These are phyloP conservation scores for Nicotiana undulata DNA, from an alignment of 257 asterid species.

Conservation along the genomic window DNA sequence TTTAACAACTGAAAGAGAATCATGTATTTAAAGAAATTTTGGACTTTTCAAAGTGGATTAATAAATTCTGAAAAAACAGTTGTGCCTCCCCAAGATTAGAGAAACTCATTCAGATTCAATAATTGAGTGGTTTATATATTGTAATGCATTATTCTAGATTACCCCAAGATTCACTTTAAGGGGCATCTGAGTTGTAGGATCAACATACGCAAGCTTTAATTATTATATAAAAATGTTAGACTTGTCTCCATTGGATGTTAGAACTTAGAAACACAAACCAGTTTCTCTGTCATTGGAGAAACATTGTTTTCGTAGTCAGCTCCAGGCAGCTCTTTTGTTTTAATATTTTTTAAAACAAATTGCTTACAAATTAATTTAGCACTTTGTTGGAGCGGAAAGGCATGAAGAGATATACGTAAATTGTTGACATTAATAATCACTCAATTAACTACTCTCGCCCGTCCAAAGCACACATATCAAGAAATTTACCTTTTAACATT, in stretches of 20 bases:
- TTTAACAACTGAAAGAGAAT: not conserved
- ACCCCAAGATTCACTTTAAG: constrained; percentile 77
- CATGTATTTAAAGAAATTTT: not conserved
- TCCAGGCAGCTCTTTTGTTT: too few relatives aligned
- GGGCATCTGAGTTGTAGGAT: constrained; percentile 45
- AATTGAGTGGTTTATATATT: constrained; percentile 14
- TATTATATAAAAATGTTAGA: not conserved
- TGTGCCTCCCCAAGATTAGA: constrained; percentile 32
- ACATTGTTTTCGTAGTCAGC: too few relatives aligned
- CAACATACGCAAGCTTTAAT: not conserved
- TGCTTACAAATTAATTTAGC: too few relatives aligned
- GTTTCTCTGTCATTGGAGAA: too few relatives aligned
- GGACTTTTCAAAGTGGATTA: not conserved
- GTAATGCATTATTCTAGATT: constrained; percentile 20
- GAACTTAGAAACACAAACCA: not conserved
- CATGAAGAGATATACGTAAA: too few relatives aligned
- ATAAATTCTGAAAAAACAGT: not conserved
- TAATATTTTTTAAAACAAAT: too few relatives aligned
- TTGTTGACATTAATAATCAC: too few relatives aligned
- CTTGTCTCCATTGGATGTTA: not conserved
- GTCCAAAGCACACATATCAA: too few relatives aligned
- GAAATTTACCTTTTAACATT: too few relatives aligned
- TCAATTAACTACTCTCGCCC: too few relatives aligned
- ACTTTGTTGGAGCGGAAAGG: too few relatives aligned
- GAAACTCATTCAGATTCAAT: constrained; percentile 29